phyloP scores from a whole-genome alignment of 768 basidiomycete genomes.

The Trametes cubensis region DNA sequence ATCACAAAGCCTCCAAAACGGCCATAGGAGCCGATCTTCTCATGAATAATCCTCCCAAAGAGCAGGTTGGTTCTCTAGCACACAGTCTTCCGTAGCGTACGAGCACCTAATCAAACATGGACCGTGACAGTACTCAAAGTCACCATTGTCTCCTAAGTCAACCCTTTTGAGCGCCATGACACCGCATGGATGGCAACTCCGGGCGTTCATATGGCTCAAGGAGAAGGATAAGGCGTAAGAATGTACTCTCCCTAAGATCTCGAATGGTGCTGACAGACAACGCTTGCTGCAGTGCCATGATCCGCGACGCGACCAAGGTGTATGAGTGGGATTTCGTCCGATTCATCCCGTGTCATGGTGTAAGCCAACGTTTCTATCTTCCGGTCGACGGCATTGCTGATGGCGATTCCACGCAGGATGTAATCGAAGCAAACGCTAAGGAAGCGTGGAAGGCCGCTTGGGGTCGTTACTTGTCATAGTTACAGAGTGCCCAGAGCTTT shows the following conservation, averaged over 20 bases:
- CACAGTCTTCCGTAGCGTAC: too few species aligned
- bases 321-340: slow-evolving; percentile 68
- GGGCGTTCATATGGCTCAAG: slow-evolving; percentile 26
- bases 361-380: slow-evolving; percentile 25
- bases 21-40: slow-evolving; percentile 78
- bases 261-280: neutral
- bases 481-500: too few species aligned
- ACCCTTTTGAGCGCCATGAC: slow-evolving; percentile 9
- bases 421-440: slow-evolving; percentile 52
- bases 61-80: slow-evolving; percentile 57
- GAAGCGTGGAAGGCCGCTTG: slow-evolving; percentile 19
- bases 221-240: slow-evolving; percentile 20
- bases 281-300: slow-evolving; percentile 45
- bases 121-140: slow-evolving; percentile 15
- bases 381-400: neutral
- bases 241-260: too few species aligned
- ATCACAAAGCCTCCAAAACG: slow-evolving; percentile 66
- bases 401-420: slow-evolving; percentile 36
- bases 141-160: slow-evolving; percentile 11
- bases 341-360: slow-evolving; percentile 68
- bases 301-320: slow-evolving; percentile 59
- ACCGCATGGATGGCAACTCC: slow-evolving; percentile 16
- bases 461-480: slow-evolving; percentile 5
- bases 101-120: too few species aligned
- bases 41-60: slow-evolving; percentile 75